Base-by-base conservation (phyloP, 1,284 basidiomycete genomes). In the Austroboletus novae-zelandiae region DNA sequence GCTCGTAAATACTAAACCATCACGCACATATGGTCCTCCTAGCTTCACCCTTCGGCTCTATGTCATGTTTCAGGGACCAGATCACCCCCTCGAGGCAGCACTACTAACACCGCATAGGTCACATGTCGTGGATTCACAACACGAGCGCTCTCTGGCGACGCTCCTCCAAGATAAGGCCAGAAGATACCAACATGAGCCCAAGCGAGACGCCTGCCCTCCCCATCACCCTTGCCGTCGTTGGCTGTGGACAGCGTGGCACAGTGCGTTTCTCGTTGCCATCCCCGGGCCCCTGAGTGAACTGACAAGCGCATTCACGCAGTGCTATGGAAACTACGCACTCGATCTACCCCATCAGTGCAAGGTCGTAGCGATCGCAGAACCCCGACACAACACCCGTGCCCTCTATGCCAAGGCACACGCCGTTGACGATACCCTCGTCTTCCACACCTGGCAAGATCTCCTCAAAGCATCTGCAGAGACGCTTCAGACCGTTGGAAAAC, bases 361-460 rank as follows among this genome's bases (percentile, higher is more conserved):
- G 62, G 75, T 94, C 40, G 85, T 92, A 20, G 86, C 89, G 10
- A 85, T 92, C 47, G 90, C 89, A 14, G 91, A 94, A 58, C 91
- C 91, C 2, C 81, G 89, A 14, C 74, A 77, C 3, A 78, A 82
- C 57, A 84, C 90, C 1, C 81, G 80, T 37, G 67, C 73, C 44
- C 65, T 73, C 51, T 84, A 90, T 58, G 77, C 81, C 8, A 66
- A 76, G 15, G 61, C 65, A 0, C 80, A 91, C 61, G 64, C 72
- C 10, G 70, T 94, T 44, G 81, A 90, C 50, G 59, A 71, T 18
- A 81, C 83, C 2, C 78, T 85, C 40, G 79, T 86, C 35, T 93
- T 92, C 62, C 61, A 72, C 9, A 76, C 80, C n/a, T 93, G 88
- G 86, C 71, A 82, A 50, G 84, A 85, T 31, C 76, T 94, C 20